These are phyloP conservation scores for Neoboletus brunneissimus DNA, from an alignment of 768 basidiomycete species.

Conservation along the genomic window DNA sequence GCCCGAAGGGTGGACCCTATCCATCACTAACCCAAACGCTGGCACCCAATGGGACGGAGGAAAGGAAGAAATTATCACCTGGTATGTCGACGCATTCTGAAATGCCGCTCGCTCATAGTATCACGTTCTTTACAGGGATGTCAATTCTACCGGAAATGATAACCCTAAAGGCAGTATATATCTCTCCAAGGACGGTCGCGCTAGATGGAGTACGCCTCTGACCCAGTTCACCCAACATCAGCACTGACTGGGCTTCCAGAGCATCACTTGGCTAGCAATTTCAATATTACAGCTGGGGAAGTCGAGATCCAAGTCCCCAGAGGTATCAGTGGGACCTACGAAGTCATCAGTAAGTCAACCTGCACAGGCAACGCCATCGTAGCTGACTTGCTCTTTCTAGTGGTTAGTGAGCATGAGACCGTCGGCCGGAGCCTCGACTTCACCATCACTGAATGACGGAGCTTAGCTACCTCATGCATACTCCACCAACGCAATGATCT, in stretches of 20 bases:
- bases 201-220: slow-evolving; percentile 6
- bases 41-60: slow-evolving; percentile 25
- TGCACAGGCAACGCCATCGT: not conserved
- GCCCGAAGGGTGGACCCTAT: slow-evolving; percentile 27
- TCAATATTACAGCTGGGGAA: slow-evolving; percentile 30
- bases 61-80: slow-evolving; percentile 18
- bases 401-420: not conserved
- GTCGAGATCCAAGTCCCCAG: slow-evolving; percentile 29
- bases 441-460: slow-evolving; percentile 10
- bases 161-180: slow-evolving; percentile 29
- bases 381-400: slow-evolving; percentile 19
- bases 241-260: slow-evolving; percentile 18
- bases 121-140: slow-evolving; percentile 30
- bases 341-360: slow-evolving; percentile 29
- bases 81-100: slow-evolving; percentile 20
- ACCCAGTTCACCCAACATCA: not conserved
- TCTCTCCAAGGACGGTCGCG: slow-evolving; percentile 20
- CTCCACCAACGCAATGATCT: not conserved
- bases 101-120: not conserved
- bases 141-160: slow-evolving; percentile 29
- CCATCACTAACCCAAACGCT: slow-evolving; percentile 20
- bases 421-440: slow-evolving; percentile 16
- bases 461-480: not conserved
- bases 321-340: slow-evolving; percentile 18
- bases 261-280: slow-evolving; percentile 21